Percentiles rank a stretch among this genome's conserved stretches.
phyloP scores from a whole-genome alignment of 257 asterid genomes.

The Verbena officinalis region DNA sequence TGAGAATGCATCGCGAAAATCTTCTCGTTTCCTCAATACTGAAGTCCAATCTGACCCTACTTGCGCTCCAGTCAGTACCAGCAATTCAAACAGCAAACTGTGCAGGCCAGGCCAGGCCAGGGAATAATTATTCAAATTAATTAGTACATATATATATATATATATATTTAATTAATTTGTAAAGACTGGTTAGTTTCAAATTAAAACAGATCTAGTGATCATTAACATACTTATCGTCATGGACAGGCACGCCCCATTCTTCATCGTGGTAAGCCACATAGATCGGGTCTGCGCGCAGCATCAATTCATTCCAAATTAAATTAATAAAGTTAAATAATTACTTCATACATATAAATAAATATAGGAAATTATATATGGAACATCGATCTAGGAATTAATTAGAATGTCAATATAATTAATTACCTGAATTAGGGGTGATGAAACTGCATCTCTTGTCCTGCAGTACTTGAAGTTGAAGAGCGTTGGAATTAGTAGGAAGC shows the following conservation, averaged over 20 bases:
- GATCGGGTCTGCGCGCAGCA: constrained; percentile 60
- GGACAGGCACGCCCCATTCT: constrained; percentile 91
- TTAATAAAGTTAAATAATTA: no score
- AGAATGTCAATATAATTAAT: no score
- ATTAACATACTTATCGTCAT: constrained; percentile 62
- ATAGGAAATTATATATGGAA: background rate
- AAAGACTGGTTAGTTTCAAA: no score
- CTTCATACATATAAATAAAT: background rate
- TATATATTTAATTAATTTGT: background rate
- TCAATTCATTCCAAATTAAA: background rate
- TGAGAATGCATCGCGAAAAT: constrained; percentile 76
- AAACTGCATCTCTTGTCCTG: constrained; percentile 71
- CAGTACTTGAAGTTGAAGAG: no score
- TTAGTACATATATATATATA: background rate
- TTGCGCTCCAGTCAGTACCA: constrained; percentile 79
- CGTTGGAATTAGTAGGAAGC: constrained; percentile 7
- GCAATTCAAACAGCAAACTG: constrained; percentile 73
- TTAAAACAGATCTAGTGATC: background rate
- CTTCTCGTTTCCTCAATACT: constrained; percentile 64
- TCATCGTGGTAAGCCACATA: constrained; percentile 79
- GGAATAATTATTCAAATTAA: background rate
- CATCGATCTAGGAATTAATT: background rate
- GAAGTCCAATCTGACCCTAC: constrained; percentile 87
- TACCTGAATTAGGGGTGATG: constrained; percentile 81
- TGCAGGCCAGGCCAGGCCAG: no score